A percentile compares a stretch with the other conserved stretches of the same genome.
phyloP scores from a whole-genome alignment of 768 basidiomycete species.

The Tephrocybe sp. region DNA sequence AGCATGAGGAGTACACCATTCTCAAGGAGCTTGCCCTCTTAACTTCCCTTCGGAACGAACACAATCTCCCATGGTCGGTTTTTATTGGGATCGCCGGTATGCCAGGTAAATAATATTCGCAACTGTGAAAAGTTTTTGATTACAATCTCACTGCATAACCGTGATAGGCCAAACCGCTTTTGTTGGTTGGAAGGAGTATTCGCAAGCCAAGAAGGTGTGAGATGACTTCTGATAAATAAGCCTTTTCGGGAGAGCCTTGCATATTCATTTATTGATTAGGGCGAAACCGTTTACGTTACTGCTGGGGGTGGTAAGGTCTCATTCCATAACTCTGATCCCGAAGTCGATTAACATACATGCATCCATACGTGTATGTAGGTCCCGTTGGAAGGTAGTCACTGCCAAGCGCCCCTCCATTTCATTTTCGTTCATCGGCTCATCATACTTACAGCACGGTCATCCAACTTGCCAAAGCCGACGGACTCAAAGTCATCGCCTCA shows the following conservation, averaged over 20 bases:
- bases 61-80: slow-evolving; percentile 46
- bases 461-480: slow-evolving; percentile 51
- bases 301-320: slow-evolving; percentile 37
- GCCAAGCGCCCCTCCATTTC: not conserved
- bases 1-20: slow-evolving; percentile 24
- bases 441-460: slow-evolving; percentile 48
- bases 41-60: too few species aligned
- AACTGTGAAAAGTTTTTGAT: too few species aligned
- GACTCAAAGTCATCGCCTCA: slow-evolving; percentile 66
- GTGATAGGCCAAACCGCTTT: too few species aligned
- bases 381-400: slow-evolving; percentile 45
- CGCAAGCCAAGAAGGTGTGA: slow-evolving; percentile 39
- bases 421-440: too few species aligned
- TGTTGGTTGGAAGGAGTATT: slow-evolving; percentile 40
- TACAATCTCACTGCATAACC: too few species aligned
- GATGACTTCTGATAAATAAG: too few species aligned
- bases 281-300: slow-evolving; percentile 41
- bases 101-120: slow-evolving; percentile 52
- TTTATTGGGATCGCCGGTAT: slow-evolving; percentile 56
- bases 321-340: not conserved
- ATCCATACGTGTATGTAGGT: slow-evolving; percentile 14
- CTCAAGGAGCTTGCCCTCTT: too few species aligned
- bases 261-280: too few species aligned
- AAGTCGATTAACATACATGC: not conserved
- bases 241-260: too few species aligned